Conservation (phyloP, 2,329 filamentous ascomycete genomes). For the Polychaeton citri region DNA sequence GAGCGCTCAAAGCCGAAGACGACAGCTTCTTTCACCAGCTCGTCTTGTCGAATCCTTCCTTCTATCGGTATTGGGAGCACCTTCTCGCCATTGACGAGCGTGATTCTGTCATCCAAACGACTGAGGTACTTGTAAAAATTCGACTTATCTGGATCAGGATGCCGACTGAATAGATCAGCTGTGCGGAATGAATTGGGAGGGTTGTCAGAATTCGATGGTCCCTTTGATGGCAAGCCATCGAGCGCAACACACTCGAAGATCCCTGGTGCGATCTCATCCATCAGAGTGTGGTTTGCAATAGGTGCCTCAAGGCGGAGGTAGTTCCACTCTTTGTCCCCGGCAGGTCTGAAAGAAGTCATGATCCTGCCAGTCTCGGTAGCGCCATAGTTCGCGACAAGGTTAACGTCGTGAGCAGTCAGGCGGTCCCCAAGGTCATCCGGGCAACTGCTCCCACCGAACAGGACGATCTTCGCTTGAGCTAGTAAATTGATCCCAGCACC, state of each 20-base stretch:
- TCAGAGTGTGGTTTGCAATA: constrained; percentile 15
- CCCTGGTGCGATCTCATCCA: constrained; percentile 22
- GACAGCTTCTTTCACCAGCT: constrained; percentile 41
- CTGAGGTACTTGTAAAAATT: constrained; percentile 36
- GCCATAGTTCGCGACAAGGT: constrained; percentile 21
- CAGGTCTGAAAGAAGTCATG: constrained; percentile 45
- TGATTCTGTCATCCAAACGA: constrained; percentile 34
- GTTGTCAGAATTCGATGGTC: constrained; percentile 29
- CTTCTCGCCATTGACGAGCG: constrained; percentile 38
- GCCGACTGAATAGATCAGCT: constrained; percentile 32
- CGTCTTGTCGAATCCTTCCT: constrained; percentile 38
- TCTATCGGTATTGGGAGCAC: constrained; percentile 38
- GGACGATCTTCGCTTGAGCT: constrained; percentile 15
- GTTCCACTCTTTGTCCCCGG: constrained; percentile 46
- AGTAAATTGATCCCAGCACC: constrained; percentile 32
- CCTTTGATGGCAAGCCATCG: constrained; percentile 20
- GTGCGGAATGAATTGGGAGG: constrained; percentile 36
- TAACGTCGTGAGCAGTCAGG: constrained; percentile 19
- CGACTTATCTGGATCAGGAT: constrained; percentile 27
- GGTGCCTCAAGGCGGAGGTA: constrained; percentile 33
- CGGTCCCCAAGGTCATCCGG: constrained; percentile 22
- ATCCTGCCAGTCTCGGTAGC: constrained; percentile 49
- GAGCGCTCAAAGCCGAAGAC: constrained; percentile 43
- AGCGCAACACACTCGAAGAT: constrained; percentile 32
- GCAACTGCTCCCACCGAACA: constrained; percentile 21